These are phyloP conservation scores for Monosporozyma yasuniensis DNA, from an alignment of 805 yeast species.

Conservation along the genomic window DNA sequence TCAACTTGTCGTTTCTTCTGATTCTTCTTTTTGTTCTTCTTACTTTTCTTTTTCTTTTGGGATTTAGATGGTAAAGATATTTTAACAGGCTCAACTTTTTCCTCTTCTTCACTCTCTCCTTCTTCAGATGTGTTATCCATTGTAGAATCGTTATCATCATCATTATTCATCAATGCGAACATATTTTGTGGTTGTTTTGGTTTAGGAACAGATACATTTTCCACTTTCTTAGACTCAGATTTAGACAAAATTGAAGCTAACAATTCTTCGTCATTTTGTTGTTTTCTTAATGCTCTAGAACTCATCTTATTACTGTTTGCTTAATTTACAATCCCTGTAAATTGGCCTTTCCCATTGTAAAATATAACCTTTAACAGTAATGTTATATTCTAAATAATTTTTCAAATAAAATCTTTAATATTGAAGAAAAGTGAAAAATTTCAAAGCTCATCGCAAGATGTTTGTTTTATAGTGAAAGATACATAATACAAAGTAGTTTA, in stretches of 20 bases:
- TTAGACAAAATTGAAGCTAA: constrained; percentile 16
- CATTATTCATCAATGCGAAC: constrained; percentile 24
- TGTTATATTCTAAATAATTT: background rate
- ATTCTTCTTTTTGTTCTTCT: constrained; percentile 15
- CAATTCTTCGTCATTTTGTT: constrained; percentile 27
- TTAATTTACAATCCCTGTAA: too few species aligned
- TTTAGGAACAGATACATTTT: constrained; percentile 4
- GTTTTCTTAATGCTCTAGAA: constrained; percentile 30
- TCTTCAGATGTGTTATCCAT: constrained; percentile 6
- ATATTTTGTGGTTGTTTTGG: constrained; percentile 10
- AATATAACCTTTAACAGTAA: background rate
- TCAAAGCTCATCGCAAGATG: constrained; percentile 3
- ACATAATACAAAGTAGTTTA: too few species aligned
- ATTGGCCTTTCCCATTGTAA: too few species aligned
- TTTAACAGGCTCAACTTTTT: background rate
- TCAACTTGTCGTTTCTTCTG: constrained; percentile 19
- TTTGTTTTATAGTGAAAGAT: background rate
- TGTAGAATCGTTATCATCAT: constrained; percentile 9
- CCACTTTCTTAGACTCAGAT: background rate
- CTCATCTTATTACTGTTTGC: constrained; percentile 19
- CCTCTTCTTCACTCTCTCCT: constrained; percentile 8
- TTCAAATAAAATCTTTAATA: background rate
- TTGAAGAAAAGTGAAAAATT: background rate
- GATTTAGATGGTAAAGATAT: constrained; percentile 4
- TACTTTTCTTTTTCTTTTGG: constrained; percentile 19